Percentiles rank a stretch among this genome's conserved stretches.
Evolutionary conservation across 352 stramenopile species (phyloP).

Genomic region (Globisporangium heterothallicum): DNA sequence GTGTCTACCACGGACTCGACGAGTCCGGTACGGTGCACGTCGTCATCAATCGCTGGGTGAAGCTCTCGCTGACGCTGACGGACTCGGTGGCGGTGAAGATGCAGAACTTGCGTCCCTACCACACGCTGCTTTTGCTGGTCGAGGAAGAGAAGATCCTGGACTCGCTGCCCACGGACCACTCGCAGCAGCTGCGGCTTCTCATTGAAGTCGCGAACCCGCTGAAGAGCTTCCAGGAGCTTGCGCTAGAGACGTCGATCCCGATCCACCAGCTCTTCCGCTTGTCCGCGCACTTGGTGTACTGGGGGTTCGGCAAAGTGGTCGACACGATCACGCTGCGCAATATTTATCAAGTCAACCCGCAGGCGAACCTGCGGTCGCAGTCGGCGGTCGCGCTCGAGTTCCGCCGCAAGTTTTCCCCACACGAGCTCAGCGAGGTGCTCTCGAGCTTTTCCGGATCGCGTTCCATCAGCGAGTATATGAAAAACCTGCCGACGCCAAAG

Average conservation of each 20-base stretch:
- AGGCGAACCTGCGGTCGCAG: constrained; percentile 40
- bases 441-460: constrained; percentile 65
- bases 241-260: constrained; percentile 66
- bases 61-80: constrained; percentile 76
- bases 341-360: constrained; percentile 75
- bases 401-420: constrained; percentile 58
- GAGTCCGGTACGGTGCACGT: constrained; percentile 72
- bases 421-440: constrained; percentile 69
- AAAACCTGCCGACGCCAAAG: constrained; percentile 48
- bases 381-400: constrained; percentile 66
- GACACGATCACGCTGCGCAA: constrained; percentile 85
- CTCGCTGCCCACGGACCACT: constrained; percentile 66
- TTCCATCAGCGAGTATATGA: constrained; percentile 77
- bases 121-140: constrained; percentile 68
- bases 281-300: constrained; percentile 79
- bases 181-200: constrained; percentile 66
- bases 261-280: constrained; percentile 83
- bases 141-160: constrained; percentile 63
- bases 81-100: constrained; percentile 56
- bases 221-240: constrained; percentile 82
- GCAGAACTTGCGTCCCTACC: constrained; percentile 71
- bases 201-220: constrained; percentile 75
- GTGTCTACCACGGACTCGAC: constrained; percentile 76
- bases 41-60: constrained; percentile 83
- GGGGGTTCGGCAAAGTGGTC: constrained; percentile 72